Conservation (phyloP, 305 asterid species). For the Fraxinus sp. region DNA sequence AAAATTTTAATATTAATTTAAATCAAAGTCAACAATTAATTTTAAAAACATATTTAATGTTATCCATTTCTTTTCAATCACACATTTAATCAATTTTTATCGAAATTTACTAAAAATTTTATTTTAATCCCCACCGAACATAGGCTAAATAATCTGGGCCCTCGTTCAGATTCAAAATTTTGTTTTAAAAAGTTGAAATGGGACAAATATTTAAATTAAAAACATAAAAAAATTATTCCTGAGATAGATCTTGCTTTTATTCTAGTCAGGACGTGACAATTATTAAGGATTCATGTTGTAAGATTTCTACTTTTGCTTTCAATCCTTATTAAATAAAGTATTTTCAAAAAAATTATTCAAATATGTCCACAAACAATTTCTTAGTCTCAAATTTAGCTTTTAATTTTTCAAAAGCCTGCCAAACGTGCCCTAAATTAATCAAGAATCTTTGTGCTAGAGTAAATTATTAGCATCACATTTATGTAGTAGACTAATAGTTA, state of each 20-base stretch:
- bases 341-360: too few species aligned
- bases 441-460: not conserved
- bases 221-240: not conserved
- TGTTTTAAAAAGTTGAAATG: not conserved
- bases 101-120: too few species aligned
- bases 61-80: too few species aligned
- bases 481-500: not conserved
- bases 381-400: not conserved
- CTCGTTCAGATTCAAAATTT: not conserved
- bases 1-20: too few species aligned
- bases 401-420: not conserved
- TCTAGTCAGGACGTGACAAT: not conserved
- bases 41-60: too few species aligned
- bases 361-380: too few species aligned
- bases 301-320: not conserved
- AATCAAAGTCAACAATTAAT: too few species aligned
- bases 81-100: too few species aligned
- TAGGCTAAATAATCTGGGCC: not conserved
- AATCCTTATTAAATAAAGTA: too few species aligned
- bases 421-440: not conserved
- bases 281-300: not conserved
- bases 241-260: not conserved
- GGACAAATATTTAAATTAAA: not conserved
- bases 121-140: too few species aligned
- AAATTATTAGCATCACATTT: not conserved